Evolutionary conservation across 2,329 filamentous ascomycete genomes (phyloP).

Genomic region (Colletotrichum sp.): DNA sequence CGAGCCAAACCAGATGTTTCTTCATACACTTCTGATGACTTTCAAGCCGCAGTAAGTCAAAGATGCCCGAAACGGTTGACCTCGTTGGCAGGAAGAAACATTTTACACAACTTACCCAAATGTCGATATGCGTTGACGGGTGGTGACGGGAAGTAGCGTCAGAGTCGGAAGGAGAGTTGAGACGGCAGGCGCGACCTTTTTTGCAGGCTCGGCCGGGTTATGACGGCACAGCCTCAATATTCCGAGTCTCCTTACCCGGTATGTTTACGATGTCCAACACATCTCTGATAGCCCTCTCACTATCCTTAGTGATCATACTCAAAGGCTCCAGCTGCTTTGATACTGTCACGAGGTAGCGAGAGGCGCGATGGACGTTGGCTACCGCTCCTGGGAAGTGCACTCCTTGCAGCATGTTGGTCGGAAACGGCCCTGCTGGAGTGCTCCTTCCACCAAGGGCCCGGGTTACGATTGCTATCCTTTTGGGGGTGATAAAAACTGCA

Average conservation of each 20-base stretch:
- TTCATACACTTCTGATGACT: accelerated
- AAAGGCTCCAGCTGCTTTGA: neutral
- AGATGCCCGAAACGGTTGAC: neutral
- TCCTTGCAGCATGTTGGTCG: neutral
- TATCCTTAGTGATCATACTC: neutral
- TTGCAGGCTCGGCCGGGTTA: neutral
- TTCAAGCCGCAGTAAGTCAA: neutral
- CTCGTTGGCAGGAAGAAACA: neutral
- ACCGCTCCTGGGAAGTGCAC: neutral
- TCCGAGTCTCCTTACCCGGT: accelerated
- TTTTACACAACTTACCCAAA: accelerated
- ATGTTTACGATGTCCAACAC: neutral
- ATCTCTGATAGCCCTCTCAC: neutral
- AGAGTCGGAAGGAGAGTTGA: neutral
- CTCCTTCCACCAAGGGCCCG: neutral
- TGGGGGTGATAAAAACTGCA: neutral
- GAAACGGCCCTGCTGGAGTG: neutral
- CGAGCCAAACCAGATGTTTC: neutral
- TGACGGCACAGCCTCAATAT: neutral
- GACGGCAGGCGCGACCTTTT: neutral
- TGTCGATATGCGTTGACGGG: neutral
- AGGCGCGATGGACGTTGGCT: too few relatives aligned
- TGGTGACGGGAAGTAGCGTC: neutral
- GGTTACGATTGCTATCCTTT: neutral
- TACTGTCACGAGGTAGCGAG: too few relatives aligned